Base-by-base conservation (phyloP, 139 green algal genomes). In the Dunaliella sp. region DNA sequence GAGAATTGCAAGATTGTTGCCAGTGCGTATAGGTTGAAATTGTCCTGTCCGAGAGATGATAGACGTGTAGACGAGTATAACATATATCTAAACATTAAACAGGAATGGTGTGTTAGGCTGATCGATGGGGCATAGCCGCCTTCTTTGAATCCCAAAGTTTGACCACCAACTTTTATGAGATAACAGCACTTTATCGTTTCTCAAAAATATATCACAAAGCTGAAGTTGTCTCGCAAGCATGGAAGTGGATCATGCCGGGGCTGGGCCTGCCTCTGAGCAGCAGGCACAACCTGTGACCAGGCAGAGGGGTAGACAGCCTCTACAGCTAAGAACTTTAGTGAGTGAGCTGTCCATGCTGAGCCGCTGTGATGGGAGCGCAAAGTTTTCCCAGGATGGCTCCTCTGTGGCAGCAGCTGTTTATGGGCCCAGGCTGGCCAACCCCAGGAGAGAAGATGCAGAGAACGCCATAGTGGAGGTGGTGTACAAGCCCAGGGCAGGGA, bases 311-410 rank as follows among this genome's bases (percentile, higher is more conserved):
- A 65, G 48, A 16, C 74, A 33, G 16, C 31, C 74, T 3, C 74
- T 80, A 12, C 74, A 80, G n/a, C 7, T 35, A 12, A 95, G 93
- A 75, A 87, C 87, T 0, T 74, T 95, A 0, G 35, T 90, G 1
- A 95, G 88, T 78, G 91, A 96, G 84, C 87, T 91, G 2, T 79
- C 77, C 32, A 48, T 95, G 76, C 86, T 96, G n/a, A 59, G 85
- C 31, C 86, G 92, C 0, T 92, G 92, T 0, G 93, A 96, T 76
- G 94, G 94, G 32, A 95, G 90, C 3, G 94, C 93, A 1, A 89
- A 86, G n/a, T 97, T 91, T 91, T 85, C 25, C 0, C 92, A 94
- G 72, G 92, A 92, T 24, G 89, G 87, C 31, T 95, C 83, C 74
- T 86, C 59, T 31, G 92, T 95, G 77, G 73, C 96, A 22, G 94